A percentile compares a stretch with the other conserved stretches of the same genome.
Conservation (phyloP, 805 yeast genomes). For the Candida dajiaensis region DNA sequence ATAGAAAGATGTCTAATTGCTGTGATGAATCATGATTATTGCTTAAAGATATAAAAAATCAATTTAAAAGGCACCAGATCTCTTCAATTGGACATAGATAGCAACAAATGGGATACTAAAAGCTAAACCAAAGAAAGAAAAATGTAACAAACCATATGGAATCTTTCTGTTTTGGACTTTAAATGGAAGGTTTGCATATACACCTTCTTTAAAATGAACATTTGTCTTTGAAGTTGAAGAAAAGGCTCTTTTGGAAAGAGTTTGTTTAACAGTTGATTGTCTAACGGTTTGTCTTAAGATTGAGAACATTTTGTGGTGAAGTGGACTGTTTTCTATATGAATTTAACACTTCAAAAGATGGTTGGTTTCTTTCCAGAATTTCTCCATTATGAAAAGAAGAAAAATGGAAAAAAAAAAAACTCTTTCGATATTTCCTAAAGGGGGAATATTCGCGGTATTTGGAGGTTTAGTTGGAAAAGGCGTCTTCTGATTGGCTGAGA, state of each 20-base stretch:
- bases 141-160: constrained; percentile 79
- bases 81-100: constrained; percentile 76
- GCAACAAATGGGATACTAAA: constrained; percentile 75
- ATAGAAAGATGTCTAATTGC: no score
- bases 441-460: background rate
- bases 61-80: constrained; percentile 59
- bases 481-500: constrained; percentile 15
- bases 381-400: no score
- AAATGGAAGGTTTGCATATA: constrained; percentile 91
- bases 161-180: constrained; percentile 88
- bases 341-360: no score
- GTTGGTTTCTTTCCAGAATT: no score
- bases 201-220: constrained; percentile 69
- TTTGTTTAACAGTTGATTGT: constrained; percentile 24
- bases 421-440: background rate
- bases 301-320: constrained; percentile 7
- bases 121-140: constrained; percentile 70
- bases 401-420: no score
- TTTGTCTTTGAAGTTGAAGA: constrained; percentile 39
- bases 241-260: constrained; percentile 40
- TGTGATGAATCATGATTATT: no score
- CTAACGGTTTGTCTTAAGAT: constrained; percentile 25
- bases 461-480: no score
- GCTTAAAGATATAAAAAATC: no score
- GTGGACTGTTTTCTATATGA: no score